Percentiles rank a stretch among this genome's conserved stretches.
phyloP scores from a whole-genome alignment of 1,139 yeast species.

The Pichia inconspicua region DNA sequence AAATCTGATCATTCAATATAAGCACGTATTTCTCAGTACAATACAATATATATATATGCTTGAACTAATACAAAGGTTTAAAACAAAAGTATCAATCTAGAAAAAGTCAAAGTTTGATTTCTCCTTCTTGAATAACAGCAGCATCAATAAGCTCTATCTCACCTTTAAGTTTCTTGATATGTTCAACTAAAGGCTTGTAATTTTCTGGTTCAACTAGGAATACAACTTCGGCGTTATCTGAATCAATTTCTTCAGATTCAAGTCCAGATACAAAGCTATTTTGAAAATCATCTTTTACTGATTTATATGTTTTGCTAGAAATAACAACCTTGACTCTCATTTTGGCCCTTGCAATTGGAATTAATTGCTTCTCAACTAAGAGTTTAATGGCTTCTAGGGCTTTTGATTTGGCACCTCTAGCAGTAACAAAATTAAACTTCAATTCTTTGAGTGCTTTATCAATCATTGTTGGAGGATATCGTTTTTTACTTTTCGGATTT shows the following conservation, averaged over 20 bases:
- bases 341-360: conserved; percentile 90
- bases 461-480: conserved; percentile 92
- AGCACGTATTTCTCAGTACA: too few relatives aligned
- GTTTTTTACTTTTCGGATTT: conserved; percentile 79
- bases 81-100: neutral
- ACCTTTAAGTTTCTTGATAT: conserved; percentile 52
- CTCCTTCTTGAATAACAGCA: conserved; percentile 71
- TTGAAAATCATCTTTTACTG: conserved; percentile 14
- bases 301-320: conserved; percentile 32
- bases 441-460: conserved; percentile 77
- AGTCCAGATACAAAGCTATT: conserved; percentile 23
- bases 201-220: conserved; percentile 86
- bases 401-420: conserved; percentile 62
- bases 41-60: too few relatives aligned
- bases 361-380: conserved; percentile 66
- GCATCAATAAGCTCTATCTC: conserved; percentile 79
- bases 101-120: conserved; percentile 14
- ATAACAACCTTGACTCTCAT: conserved; percentile 71
- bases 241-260: conserved; percentile 21
- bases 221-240: conserved; percentile 48
- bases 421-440: conserved; percentile 74
- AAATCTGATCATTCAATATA: too few relatives aligned
- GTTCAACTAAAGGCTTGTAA: conserved; percentile 61
- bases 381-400: conserved; percentile 87
- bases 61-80: too few relatives aligned